phyloP scores from a whole-genome alignment of 805 yeast genomes.

The Metschnikowia dekortorum region DNA sequence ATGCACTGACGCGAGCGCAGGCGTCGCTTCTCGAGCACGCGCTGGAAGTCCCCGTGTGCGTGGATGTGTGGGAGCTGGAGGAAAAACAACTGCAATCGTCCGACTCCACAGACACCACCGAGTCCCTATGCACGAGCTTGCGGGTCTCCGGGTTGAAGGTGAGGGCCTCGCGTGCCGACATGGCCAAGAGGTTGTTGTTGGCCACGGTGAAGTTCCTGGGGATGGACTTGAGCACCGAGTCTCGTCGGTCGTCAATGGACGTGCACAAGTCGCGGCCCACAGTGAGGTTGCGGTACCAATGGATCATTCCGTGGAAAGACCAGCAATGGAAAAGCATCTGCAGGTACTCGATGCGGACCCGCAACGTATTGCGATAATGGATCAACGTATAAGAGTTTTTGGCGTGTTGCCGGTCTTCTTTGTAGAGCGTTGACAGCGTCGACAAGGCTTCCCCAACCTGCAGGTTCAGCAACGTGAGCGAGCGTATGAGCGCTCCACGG shows the following conservation, averaged over 20 bases:
- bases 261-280: constrained; percentile 33
- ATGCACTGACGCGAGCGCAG: background rate
- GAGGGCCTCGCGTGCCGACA: constrained; percentile 9
- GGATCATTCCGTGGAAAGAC: constrained; percentile 36
- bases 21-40: constrained; percentile 3
- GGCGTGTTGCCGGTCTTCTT: constrained; percentile 18
- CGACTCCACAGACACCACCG: constrained; percentile 3
- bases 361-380: constrained; percentile 30
- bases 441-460: constrained; percentile 37
- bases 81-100: constrained; percentile 9
- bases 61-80: background rate
- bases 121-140: constrained; percentile 3
- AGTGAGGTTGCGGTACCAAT: constrained; percentile 33
- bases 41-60: constrained; percentile 1
- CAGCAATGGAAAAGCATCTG: constrained; percentile 39
- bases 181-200: constrained; percentile 12
- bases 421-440: constrained; percentile 22
- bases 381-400: constrained; percentile 6
- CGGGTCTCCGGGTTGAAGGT: constrained; percentile 3
- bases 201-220: constrained; percentile 12
- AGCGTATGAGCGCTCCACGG: constrained; percentile 22
- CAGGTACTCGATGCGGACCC: constrained; percentile 36
- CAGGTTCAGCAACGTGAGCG: constrained; percentile 29
- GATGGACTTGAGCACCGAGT: constrained; percentile 22
- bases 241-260: constrained; percentile 25